Evolutionary conservation across 2,329 filamentous ascomycete species (phyloP), one percentile per base, ranked within the genome.

Genomic region (Phaeoacremonium minimum): DNA sequence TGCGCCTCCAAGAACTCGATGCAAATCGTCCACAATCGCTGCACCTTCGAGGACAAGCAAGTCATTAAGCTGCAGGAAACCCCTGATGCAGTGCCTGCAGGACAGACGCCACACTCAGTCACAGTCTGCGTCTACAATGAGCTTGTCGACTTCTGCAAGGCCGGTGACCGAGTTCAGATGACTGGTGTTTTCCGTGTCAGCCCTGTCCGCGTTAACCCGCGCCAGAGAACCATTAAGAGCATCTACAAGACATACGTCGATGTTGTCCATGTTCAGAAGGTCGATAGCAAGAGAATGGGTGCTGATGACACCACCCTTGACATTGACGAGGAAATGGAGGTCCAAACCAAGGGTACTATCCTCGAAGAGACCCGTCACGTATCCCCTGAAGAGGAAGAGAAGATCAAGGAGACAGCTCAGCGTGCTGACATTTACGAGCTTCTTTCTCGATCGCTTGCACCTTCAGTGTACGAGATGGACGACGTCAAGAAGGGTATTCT

Each of bases 11-110:
- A 83, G 57, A 97, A 98, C 64, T 95, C 91, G 2, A 97, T 98
- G 91, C 87, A 96, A 56, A 94, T 98, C 48, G 77, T 97, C 15
- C 93, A 98, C 69, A 98, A 98, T 62, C 83, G 93, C 42, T 97
- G 89, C 49, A 77, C 79, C 7, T 98, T 98, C 53, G 85, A 90
- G 37, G 93, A 98, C 60, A 98, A 98, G 69, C 93, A 98, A 59
- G 88, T 98, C 41, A 95, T 98, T 66, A 98, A 98, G 61, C 73
- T 98, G 28, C 93, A 98, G 63, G 93, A 98, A 63, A 98, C 93
- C 0, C 93, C 93, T 0, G 93, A 98, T 60, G 87, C 81, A 26
- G 85, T 98, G 14, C 93, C 93, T 33, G 85, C 95, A 47, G 93
- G 93, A 14, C 93, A 98, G 64, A 98, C 93, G 15, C 93, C 93